phyloP scores from a whole-genome alignment of 345 rosid genomes.

The Syzygium grande region DNA sequence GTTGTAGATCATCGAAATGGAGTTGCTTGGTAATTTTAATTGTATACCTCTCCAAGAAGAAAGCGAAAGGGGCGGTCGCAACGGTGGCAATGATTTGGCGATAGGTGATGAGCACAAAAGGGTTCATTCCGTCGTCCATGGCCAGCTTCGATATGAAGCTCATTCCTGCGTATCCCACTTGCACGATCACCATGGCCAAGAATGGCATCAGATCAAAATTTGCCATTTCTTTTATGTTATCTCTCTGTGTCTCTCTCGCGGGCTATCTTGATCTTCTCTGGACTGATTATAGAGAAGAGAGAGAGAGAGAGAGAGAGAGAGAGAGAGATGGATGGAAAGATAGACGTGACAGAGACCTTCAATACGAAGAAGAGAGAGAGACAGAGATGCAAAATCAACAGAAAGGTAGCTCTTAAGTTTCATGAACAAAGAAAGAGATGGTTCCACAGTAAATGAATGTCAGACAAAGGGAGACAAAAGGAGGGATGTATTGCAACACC shows the following conservation, averaged over 20 bases:
- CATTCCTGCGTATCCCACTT: constrained; percentile 82
- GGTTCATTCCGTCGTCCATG: constrained; percentile 80
- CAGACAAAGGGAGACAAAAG: neutral
- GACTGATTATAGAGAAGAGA: neutral
- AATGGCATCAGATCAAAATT: constrained; percentile 39
- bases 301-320: neutral
- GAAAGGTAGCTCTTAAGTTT: neutral
- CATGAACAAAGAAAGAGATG: neutral
- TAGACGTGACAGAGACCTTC: neutral
- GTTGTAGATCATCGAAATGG: neutral
- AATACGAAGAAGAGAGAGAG: neutral
- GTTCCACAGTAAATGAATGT: neutral
- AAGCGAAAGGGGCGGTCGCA: constrained; percentile 61
- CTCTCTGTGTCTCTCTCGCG: neutral
- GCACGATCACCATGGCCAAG: constrained; percentile 69
- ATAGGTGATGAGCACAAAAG: constrained; percentile 70
- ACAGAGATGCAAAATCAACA: neutral
- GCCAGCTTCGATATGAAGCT: constrained; percentile 81
- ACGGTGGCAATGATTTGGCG: constrained; percentile 75
- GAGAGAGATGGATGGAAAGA: neutral
- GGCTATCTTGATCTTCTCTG: neutral
- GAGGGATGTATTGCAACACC: neutral
- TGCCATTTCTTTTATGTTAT: neutral
- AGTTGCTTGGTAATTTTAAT: neutral
- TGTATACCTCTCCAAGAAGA: constrained; percentile 56